These are phyloP conservation scores for Dichotomopilus funicola DNA, from an alignment of 2,329 filamentous ascomycete genomes.

Conservation along the genomic window DNA sequence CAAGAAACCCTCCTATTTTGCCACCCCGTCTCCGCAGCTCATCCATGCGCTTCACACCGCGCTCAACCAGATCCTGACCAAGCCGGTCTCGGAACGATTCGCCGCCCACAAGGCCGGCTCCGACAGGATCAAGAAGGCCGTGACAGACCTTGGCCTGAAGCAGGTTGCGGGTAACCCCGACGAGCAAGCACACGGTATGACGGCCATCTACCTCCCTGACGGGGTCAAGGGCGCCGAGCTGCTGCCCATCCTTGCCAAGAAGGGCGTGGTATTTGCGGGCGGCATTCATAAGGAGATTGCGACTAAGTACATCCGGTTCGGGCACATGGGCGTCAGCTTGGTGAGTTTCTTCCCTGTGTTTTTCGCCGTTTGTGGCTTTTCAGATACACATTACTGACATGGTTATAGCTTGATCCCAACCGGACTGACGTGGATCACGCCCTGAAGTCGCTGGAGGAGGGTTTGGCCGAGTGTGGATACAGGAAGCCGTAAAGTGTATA, in stretches of 20 bases:
- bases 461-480: slow-evolving; percentile 67
- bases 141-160: slow-evolving; percentile 75
- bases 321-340: slow-evolving; percentile 95
- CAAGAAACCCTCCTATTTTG: slow-evolving; percentile 96
- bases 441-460: slow-evolving; percentile 67
- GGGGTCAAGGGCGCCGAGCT: slow-evolving; percentile 73
- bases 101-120: slow-evolving; percentile 72
- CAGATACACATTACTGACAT: slow-evolving; percentile 22
- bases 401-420: slow-evolving; percentile 59
- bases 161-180: slow-evolving; percentile 79
- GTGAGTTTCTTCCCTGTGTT: slow-evolving; percentile 39
- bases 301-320: slow-evolving; percentile 87
- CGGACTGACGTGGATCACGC: slow-evolving; percentile 80
- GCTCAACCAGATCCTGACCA: slow-evolving; percentile 76
- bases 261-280: slow-evolving; percentile 88
- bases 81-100: slow-evolving; percentile 76
- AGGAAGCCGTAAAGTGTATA: slow-evolving; percentile 36
- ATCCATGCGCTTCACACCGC: slow-evolving; percentile 88
- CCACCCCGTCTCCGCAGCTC: slow-evolving; percentile 90
- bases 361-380: not conserved
- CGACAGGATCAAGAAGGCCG: slow-evolving; percentile 77
- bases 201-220: slow-evolving; percentile 90
- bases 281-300: slow-evolving; percentile 96
- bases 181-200: slow-evolving; percentile 96
- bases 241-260: slow-evolving; percentile 75